A percentile compares a stretch with the other conserved stretches of the same genome.
Conservation (phyloP, 441 rosid species). For the Caryocar brasiliense region DNA sequence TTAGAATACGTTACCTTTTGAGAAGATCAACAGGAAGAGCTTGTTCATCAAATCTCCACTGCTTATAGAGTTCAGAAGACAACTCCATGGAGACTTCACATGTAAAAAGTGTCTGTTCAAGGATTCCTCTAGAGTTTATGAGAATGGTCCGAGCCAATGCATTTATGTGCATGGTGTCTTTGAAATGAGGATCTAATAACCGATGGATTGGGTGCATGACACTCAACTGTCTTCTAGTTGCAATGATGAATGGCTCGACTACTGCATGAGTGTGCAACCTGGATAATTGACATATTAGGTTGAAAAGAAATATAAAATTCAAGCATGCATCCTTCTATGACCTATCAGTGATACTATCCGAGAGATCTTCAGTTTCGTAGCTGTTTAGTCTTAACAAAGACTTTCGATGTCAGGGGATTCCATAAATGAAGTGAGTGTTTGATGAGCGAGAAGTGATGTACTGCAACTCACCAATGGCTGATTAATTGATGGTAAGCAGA, state of each 20-base stretch:
- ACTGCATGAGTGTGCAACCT: slow-evolving; percentile 76
- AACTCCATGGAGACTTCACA: slow-evolving; percentile 45
- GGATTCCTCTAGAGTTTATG: slow-evolving; percentile 50
- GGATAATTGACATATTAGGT: slow-evolving; percentile 6
- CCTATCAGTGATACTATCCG: too few relatives aligned
- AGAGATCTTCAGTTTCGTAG: too few relatives aligned
- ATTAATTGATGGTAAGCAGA: slow-evolving; percentile 51
- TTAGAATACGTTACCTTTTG: slow-evolving; percentile 32
- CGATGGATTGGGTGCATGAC: slow-evolving; percentile 56
- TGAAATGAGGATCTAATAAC: slow-evolving; percentile 61
- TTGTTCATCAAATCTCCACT: slow-evolving; percentile 67
- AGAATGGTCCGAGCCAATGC: slow-evolving; percentile 42
- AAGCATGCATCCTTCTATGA: too few relatives aligned
- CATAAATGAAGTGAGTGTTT: background rate
- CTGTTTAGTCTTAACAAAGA: too few relatives aligned
- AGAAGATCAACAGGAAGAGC: slow-evolving; percentile 58
- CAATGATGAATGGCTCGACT: slow-evolving; percentile 62
- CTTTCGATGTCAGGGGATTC: background rate
- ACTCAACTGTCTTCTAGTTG: slow-evolving; percentile 56
- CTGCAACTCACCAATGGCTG: slow-evolving; percentile 46
- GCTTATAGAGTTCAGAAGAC: slow-evolving; percentile 50
- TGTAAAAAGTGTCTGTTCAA: slow-evolving; percentile 46
- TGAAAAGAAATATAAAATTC: too few relatives aligned
- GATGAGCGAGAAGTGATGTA: background rate
- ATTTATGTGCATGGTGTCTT: slow-evolving; percentile 57